Evolutionary conservation across 441 rosid species (phyloP).

Genomic region (Gossypium schwendimanii): DNA sequence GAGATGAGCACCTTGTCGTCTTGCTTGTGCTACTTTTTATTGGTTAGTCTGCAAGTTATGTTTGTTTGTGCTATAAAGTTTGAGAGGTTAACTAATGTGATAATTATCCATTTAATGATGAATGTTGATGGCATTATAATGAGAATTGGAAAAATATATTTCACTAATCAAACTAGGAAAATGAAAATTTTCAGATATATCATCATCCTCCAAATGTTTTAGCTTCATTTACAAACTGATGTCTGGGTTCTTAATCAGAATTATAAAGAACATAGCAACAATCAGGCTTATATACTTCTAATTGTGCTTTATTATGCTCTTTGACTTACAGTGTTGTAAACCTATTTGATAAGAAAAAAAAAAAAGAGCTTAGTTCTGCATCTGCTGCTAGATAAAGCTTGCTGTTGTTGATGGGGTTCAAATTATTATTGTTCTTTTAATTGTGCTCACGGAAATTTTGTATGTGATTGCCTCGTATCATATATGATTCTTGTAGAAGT

Average conservation of each 20-base stretch:
- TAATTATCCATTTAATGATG: neutral
- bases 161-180: neutral
- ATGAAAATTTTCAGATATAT: neutral
- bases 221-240: neutral
- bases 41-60: constrained; percentile 2
- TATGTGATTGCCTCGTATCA: neutral
- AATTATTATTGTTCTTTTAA: neutral
- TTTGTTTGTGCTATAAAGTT: neutral
- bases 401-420: neutral
- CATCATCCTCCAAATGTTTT: neutral
- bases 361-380: neutral
- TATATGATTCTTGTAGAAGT: neutral
- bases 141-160: neutral
- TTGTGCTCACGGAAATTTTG: neutral
- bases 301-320: neutral
- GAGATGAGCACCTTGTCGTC: neutral
- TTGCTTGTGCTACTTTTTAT: neutral
- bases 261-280: neutral
- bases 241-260: neutral
- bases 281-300: neutral
- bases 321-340: neutral
- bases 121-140: neutral
- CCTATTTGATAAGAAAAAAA: neutral
- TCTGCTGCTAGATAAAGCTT: neutral
- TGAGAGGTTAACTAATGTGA: neutral